phyloP scores from a whole-genome alignment of 2,329 filamentous ascomycete genomes.

The Verticillium longisporum region DNA sequence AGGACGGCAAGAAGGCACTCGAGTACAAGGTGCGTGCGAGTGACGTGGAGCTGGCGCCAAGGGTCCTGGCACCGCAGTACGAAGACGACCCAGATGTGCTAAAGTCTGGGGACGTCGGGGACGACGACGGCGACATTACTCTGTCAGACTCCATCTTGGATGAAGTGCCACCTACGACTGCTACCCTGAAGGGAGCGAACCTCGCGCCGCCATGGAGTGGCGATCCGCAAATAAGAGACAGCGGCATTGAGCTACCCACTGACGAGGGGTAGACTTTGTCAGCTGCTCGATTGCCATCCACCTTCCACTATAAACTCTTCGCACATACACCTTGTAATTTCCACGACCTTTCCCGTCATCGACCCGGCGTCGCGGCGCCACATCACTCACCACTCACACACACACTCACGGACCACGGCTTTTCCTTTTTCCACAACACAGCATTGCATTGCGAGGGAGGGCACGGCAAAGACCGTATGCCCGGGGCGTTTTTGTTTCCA shows the following conservation, averaged over 20 bases:
- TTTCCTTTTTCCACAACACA: constrained; percentile 1
- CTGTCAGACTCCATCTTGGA: neutral
- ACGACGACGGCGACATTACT: constrained; percentile 14
- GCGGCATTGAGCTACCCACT: constrained; percentile 40
- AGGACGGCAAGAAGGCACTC: constrained; percentile 79
- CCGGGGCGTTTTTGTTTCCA: neutral
- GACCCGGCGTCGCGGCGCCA: constrained; percentile 8
- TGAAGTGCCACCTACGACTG: neutral
- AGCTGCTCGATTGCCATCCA: neutral
- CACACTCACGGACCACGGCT: constrained; percentile 11
- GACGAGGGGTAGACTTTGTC: constrained; percentile 24
- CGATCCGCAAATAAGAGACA: constrained; percentile 36
- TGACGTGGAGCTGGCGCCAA: constrained; percentile 75
- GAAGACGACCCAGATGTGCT: constrained; percentile 40
- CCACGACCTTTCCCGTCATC: neutral
- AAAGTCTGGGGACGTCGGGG: constrained; percentile 1
- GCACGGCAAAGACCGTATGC: constrained; percentile 1
- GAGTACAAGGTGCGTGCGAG: constrained; percentile 72
- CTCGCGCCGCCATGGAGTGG: constrained; percentile 9
- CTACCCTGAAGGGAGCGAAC: neutral
- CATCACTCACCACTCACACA: constrained; percentile 13
- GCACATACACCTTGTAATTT: neutral
- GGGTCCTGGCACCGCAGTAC: constrained; percentile 64
- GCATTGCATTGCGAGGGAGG: constrained; percentile 2
- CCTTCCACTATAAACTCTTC: neutral